A percentile compares a stretch with the other conserved stretches of the same genome.
Conservation (phyloP, 345 rosid genomes). For the Salix viminalis region DNA sequence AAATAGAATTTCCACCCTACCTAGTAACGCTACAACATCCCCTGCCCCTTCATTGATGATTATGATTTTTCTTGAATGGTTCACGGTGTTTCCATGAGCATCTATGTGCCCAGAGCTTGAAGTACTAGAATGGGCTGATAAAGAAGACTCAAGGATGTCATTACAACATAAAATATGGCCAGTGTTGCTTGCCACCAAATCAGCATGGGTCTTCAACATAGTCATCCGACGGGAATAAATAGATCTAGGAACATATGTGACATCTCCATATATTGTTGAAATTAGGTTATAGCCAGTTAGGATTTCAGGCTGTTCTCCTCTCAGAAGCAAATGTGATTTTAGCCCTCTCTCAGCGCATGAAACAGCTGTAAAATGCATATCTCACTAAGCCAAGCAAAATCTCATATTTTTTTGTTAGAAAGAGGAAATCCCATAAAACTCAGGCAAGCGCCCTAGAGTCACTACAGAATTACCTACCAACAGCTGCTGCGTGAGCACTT, state of each 20-base stretch:
- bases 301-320: conserved; percentile 81
- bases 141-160: conserved; percentile 45
- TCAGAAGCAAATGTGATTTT: conserved; percentile 76
- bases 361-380: conserved; percentile 56
- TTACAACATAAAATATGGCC: conserved; percentile 46
- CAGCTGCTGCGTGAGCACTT: conserved; percentile 88
- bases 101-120: conserved; percentile 22
- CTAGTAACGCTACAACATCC: conserved; percentile 70
- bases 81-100: conserved; percentile 4
- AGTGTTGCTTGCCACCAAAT: conserved; percentile 45
- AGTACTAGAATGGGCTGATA: conserved; percentile 12
- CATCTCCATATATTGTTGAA: conserved; percentile 66
- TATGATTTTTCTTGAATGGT: conserved; percentile 44
- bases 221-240: conserved; percentile 54
- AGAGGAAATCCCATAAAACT: not conserved
- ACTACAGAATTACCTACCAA: conserved; percentile 43
- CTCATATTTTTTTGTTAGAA: not conserved
- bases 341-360: conserved; percentile 81
- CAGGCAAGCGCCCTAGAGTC: not conserved
- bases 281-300: conserved; percentile 79
- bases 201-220: conserved; percentile 55
- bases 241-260: conserved; percentile 60
- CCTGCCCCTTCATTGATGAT: conserved; percentile 89
- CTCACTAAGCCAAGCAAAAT: not conserved
- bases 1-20: conserved; percentile 29